Base-by-base conservation (phyloP, 257 asterid species). In the Solanum acaule region DNA sequence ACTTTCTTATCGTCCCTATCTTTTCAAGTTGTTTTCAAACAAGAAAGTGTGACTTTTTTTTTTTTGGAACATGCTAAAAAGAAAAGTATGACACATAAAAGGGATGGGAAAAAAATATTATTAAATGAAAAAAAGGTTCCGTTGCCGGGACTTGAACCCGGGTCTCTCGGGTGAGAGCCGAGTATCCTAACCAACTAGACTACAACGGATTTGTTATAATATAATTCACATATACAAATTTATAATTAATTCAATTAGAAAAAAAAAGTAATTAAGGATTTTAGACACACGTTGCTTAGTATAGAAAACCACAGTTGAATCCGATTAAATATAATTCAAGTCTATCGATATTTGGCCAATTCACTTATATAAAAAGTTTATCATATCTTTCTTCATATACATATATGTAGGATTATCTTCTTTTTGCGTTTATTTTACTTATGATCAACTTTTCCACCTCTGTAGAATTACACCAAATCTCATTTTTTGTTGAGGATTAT, bases 81-180 rank as follows among this genome's bases (percentile, higher is more conserved):
- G 56, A 46, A 46, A 46, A 46, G 56, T 42, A 37, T 37, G 42
- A 38, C 42, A 38, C 0, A 38, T 38, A 38, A 38, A 38, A 8
- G 42, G 0, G 16, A 44, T 0, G 16, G 52, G 42, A 12, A 12
- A 44, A 42, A 44, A 44, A 4, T 44, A 44, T 12, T 44, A 44
- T 44, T 13, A 49, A 49, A 56, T 6, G n/a, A 3, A 56, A 18
- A 44, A 44, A 1, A 4, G 1, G 4, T 81, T 79, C 86, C 68
- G 68, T 95, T 95, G 95, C 98, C 98, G 97, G 98, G 97, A 94
- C 94, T 94, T 81, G 96, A 95, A 95, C 95, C 94, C 98, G 95
- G 96, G 98, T 93, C 96, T 93, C 96, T 93, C 96, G 95, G 98
- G 98, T 96, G 98, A 96, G 98, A 95, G 98, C 98, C 98, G 96